These are phyloP conservation scores for Pinus taeda DNA, from an alignment of 75 land plant genomes.

Conservation along the genomic window DNA sequence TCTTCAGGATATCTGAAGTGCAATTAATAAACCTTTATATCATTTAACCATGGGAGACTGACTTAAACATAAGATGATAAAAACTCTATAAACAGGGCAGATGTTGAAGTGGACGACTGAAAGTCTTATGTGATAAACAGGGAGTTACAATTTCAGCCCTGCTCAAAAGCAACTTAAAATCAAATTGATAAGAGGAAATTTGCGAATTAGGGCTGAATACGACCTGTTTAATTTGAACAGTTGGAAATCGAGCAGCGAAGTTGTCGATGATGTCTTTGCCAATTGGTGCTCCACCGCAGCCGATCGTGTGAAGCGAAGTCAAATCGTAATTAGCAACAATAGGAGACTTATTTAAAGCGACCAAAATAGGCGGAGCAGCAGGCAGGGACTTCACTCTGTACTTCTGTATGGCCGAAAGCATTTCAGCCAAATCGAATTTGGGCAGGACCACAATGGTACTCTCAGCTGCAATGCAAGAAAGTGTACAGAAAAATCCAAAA, in stretches of 20 bases:
- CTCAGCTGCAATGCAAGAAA: background rate
- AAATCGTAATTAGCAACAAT: constrained; percentile 44
- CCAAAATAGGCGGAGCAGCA: constrained; percentile 67
- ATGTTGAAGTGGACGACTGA: too few relatives aligned
- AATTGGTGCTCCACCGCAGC: constrained; percentile 71
- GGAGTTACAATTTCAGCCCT: too few relatives aligned
- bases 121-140: too few relatives aligned
- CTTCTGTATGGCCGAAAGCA: constrained; percentile 48
- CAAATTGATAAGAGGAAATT: too few relatives aligned
- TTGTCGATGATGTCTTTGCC: constrained; percentile 47
- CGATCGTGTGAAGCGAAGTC: constrained; percentile 37
- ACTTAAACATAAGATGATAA: too few relatives aligned
- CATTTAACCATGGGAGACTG: too few relatives aligned
- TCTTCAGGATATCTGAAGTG: too few relatives aligned
- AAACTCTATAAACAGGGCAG: too few relatives aligned
- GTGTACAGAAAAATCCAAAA: constrained; percentile 37
- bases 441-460: constrained; percentile 21
- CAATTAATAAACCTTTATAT: too few relatives aligned
- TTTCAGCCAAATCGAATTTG: constrained; percentile 55
- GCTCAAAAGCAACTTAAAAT: too few relatives aligned
- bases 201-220: too few relatives aligned
- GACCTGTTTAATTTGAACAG: constrained; percentile 50
- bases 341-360: constrained; percentile 52
- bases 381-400: constrained; percentile 52
- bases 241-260: constrained; percentile 45